Base-by-base conservation (phyloP, 2,329 filamentous ascomycete species). In the Colletotrichum godetiae region DNA sequence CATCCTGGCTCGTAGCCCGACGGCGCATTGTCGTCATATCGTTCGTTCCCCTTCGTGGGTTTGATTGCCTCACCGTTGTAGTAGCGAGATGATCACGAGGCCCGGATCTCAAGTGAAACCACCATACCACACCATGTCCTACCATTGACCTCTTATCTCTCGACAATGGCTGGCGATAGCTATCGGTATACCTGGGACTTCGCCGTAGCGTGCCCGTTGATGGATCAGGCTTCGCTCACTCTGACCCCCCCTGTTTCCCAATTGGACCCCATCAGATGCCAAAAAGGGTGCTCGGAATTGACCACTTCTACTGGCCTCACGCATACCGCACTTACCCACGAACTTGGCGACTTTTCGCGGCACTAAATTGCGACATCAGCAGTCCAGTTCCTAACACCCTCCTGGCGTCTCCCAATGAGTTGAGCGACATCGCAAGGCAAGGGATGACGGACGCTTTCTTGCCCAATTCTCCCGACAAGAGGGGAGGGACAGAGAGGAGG, bases 31-130 rank as follows among this genome's bases (percentile, higher is more conserved):
- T 46, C 27, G n/a, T 46, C 68, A 46, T 59, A 13, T 49, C 24
- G 68, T 59, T 59, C 13, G 13, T 42, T 42, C 37, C 62, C 33
- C 35, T 67, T 24, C 15, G 53, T 29, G 64, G 22, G 22, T 8
- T 52, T 58, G 49, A 15, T 52, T 15, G 35, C 49, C 46, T 27
- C 22, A 46, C 68, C 52, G 15, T 56, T 53, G 35, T 33, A 22
- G 42, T 35, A 58, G 37, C 31, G 57, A 63, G 52, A 27, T 68
- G 64, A 53, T 68, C 65, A 72, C 57, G 52, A 24, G 68, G 49
- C 31, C 37, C 67, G 27, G 5, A 59, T 58, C 22, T 52, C 22
- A 22, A 46, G 60, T 58, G 24, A 59, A 60, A 65, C 67, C 61
- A 65, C 53, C 42, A n/a, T 58, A 4, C 29, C 29, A 59, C 42